Base-by-base conservation (phyloP, 495 filamentous ascomycete species). In the Aspergillus olivimuriae region DNA sequence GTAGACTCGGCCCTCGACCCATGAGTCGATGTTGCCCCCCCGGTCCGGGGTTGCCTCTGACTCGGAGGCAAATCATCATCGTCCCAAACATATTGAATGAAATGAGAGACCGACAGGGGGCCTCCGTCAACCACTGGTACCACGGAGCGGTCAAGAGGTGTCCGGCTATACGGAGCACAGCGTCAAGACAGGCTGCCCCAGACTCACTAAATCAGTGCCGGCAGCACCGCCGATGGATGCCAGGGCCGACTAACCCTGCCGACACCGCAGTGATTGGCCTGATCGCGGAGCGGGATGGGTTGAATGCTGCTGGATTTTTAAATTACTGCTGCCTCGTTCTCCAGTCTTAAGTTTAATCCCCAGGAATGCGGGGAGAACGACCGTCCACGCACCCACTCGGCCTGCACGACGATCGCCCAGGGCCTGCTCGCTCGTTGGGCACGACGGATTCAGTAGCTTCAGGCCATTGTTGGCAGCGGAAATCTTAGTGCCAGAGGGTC, bases 361-460 rank as follows among this genome's bases (percentile, higher is more conserved):
- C 16, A 37, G 12, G 8, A 23, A 38, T 38, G 35, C 35, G 35
- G 35, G 35, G 35, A 17, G 20, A 38, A 19, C 15, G 16, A 21
- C 8, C 17, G 2, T 16, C 14, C 2, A 21, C 12, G 5, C 24
- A 28, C 24, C 24, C 5, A 21, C 21, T 12, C 10, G 17, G 7
- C 17, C n/a, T 19, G 8, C 17, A 17, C 35, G 35, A 38, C 35
- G 35, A 38, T 38, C 35, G 19, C 34, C 10, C 35, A 38, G 35
- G 35, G 35, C 17, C 35, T 38, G 6, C 1, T 5, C 4, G 18
- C 35, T 20, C 8, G 35, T 23, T 2, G 19, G 35, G 24, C 24
- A 28, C 24, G 11, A 28, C 6, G 24, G n/a, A n/a, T n/a, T n/a
- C n/a, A n/a, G 10, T 34, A 34, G n/a, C 19, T 34, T 34, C n/a